Conservation (phyloP, 352 stramenopile genomes). For the Globisporangium splendens region DNA sequence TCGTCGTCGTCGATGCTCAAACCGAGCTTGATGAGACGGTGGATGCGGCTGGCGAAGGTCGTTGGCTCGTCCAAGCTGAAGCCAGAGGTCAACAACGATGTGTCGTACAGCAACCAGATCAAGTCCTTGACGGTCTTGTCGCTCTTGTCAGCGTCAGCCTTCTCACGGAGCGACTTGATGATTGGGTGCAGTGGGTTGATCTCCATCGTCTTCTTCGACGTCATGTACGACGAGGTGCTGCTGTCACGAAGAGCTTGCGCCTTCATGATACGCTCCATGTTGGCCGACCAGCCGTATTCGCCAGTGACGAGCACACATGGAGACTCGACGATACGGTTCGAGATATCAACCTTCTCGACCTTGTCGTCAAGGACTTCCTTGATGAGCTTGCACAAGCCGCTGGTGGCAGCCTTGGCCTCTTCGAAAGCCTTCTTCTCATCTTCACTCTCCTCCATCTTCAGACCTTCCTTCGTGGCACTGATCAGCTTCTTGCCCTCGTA, state of each 20-base stretch:
- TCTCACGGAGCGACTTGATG: conserved; percentile 97
- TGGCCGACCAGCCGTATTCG: conserved; percentile 99
- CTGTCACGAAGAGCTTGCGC: conserved; percentile 98
- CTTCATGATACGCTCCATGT: conserved; percentile 99
- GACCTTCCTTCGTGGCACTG: conserved; percentile 96
- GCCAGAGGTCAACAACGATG: conserved; percentile 97
- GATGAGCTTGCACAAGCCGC: conserved; percentile 99
- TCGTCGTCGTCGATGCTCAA: conserved; percentile 98
- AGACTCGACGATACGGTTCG: conserved; percentile 98
- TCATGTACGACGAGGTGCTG: conserved; percentile 98
- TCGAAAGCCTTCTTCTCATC: conserved; percentile 99
- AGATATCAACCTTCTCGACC: conserved; percentile 99
- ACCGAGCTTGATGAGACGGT: conserved; percentile 99
- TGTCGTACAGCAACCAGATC: conserved; percentile 99
- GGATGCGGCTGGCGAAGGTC: conserved; percentile 99
- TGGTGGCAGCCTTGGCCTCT: conserved; percentile 97
- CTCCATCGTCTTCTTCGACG: conserved; percentile 99
- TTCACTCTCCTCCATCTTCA: conserved; percentile 95
- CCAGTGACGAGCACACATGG: conserved; percentile 98
- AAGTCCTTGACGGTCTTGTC: conserved; percentile 99
- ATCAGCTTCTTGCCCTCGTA: conserved; percentile 99
- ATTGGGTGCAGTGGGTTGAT: conserved; percentile 99
- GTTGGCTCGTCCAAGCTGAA: conserved; percentile 99
- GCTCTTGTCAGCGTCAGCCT: conserved; percentile 97
- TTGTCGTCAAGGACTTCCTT: conserved; percentile 99